These are phyloP conservation scores for Terana coerulea DNA, from an alignment of 768 basidiomycete species.

Conservation along the genomic window DNA sequence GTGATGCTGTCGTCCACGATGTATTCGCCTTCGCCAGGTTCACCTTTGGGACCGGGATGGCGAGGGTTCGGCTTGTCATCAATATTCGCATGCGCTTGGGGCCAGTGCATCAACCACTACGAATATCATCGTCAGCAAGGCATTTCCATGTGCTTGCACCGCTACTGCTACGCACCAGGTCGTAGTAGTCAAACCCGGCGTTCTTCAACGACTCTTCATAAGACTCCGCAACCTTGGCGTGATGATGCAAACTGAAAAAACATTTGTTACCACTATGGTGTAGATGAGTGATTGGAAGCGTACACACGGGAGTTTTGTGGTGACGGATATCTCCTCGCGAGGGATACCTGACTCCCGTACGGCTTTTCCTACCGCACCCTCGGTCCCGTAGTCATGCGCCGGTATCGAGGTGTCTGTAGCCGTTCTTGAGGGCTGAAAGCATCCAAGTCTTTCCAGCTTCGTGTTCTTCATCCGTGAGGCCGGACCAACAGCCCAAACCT, in stretches of 20 bases:
- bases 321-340: constrained; percentile 65
- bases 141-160: neutral
- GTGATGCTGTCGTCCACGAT: constrained; percentile 22
- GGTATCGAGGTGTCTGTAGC: constrained; percentile 29
- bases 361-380: constrained; percentile 20
- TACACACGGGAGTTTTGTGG: constrained; percentile 43
- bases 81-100: constrained; percentile 29
- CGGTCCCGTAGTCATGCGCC: constrained; percentile 28
- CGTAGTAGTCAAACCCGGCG: constrained; percentile 28
- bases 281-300: too few relatives aligned
- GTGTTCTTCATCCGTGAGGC: constrained; percentile 30
- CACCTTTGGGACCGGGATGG: neutral
- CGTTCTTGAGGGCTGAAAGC: constrained; percentile 36
- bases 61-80: constrained; percentile 5
- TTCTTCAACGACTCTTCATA: constrained; percentile 27
- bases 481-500: constrained; percentile 42
- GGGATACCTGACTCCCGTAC: constrained; percentile 50
- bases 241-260: constrained; percentile 33
- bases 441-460: constrained; percentile 36
- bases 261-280: neutral
- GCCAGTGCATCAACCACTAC: constrained; percentile 49
- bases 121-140: too few relatives aligned
- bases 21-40: constrained; percentile 2
- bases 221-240: constrained; percentile 24
- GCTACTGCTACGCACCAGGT: constrained; percentile 15